Evolutionary conservation across 2,329 filamentous ascomycete species (phyloP), one percentile per base, ranked within the genome.

Genomic region (Xylariaceae sp.): DNA sequence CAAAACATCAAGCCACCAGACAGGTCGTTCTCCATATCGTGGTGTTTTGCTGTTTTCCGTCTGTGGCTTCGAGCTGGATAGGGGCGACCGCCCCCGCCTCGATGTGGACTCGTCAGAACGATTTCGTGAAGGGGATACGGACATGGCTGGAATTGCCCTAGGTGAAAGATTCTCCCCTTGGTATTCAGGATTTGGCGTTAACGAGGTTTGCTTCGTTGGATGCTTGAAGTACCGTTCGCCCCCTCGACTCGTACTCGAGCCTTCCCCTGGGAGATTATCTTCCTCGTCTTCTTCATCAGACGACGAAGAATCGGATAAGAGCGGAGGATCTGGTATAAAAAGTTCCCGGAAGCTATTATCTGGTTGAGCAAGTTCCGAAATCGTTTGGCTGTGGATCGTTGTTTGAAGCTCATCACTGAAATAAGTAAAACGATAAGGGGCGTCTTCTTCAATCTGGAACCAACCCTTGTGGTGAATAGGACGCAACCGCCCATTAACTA

Each of bases 381-480:
- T 96, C 0, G 89, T 94, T 74, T 96, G 90, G 61, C 92, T 94
- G 74, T 99, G 94, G 62, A 99, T 95, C 0, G 94, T 99, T 73
- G 90, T 95, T 69, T 91, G 88, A 58, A 97, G 91, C 64, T 96
- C 91, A 72, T 97, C 94, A 73, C 97, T 97, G 80, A 99, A 99
- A 74, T 99, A 99, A 0, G 94, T 97, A 73, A 97, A 99, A 30
- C 94, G 85, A 73, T 95, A 97, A 0, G 94, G 94, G 0, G 88
- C 86, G 65, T 97, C 93, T 62, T 96, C 92, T 64, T 94, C 90
- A 56, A 90, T 86, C 45, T 88, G 84, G 72, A 91, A 93, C 93
- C 93, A 99, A 11, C 84, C 83, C 66, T 83, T 84, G 64, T 89
- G 86, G 64, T 89, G 86, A 45, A 90, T 85, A 10, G 92, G 92